Conservation (phyloP, 208 protist species). For the Phytomonas sp. region DNA sequence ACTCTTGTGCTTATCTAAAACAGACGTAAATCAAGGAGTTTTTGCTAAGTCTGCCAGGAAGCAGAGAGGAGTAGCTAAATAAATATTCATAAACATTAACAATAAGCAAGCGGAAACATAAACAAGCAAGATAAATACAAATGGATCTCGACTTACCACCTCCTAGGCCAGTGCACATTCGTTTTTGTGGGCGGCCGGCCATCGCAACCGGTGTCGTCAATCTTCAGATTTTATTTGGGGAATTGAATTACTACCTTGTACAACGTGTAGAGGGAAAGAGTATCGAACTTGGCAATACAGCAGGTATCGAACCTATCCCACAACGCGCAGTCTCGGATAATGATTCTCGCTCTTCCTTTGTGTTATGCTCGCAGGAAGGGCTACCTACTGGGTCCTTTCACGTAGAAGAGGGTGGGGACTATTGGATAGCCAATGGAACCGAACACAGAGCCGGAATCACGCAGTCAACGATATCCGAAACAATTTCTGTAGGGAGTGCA, state of each 20-base stretch:
- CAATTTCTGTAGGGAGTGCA: not conserved
- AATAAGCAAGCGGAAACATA: not conserved
- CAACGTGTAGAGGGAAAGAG: conserved; percentile 13
- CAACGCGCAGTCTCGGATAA: not conserved
- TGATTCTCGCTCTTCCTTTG: not conserved
- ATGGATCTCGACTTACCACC: conserved; percentile 8
- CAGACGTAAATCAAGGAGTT: not conserved
- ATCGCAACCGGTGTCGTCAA: conserved; percentile 59
- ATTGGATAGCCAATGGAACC: conserved; percentile 20
- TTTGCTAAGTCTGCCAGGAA: not conserved
- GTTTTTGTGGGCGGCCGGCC: conserved; percentile 48
- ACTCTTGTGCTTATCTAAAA: not conserved
- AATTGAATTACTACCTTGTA: conserved; percentile 37
- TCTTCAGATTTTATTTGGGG: conserved; percentile 37
- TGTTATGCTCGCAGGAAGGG: conserved; percentile 21
- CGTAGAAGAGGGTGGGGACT: conserved; percentile 27
- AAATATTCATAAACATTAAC: not conserved
- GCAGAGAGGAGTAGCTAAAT: not conserved
- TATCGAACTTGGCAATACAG: not conserved
- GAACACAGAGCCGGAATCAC: not conserved
- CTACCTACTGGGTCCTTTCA: conserved; percentile 27
- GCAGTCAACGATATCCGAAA: not conserved
- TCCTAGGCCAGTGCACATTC: conserved; percentile 11
- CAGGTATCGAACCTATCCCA: not conserved
- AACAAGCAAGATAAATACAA: not conserved